These are phyloP conservation scores for Paramecium primaurelia DNA, from an alignment of 73 alveolate genomes.

Conservation along the genomic window DNA sequence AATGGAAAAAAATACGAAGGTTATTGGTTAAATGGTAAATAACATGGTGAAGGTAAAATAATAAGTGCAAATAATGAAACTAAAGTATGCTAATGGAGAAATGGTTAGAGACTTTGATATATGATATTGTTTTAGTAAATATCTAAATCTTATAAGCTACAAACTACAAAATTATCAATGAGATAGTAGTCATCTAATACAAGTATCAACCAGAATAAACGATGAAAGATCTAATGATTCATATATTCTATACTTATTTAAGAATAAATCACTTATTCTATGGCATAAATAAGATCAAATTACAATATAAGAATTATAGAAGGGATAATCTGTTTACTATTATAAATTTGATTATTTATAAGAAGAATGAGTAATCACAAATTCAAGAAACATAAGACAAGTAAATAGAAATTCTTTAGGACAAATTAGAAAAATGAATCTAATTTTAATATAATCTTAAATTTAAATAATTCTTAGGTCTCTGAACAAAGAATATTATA, in stretches of 20 bases:
- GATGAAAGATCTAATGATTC: not conserved
- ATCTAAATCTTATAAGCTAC: not conserved
- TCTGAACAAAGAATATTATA: too few species aligned
- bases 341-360: too few species aligned
- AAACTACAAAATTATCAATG: not conserved
- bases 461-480: too few species aligned
- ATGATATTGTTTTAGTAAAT: not conserved
- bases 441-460: too few species aligned
- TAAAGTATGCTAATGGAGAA: conserved; percentile 41
- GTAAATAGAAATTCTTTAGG: too few species aligned
- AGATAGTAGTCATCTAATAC: not conserved
- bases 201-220: not conserved
- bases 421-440: too few species aligned
- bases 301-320: not conserved
- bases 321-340: not conserved
- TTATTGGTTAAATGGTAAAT: conserved; percentile 13
- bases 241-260: not conserved
- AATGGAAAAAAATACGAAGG: conserved; percentile 39
- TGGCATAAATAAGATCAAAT: too few species aligned
- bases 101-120: conserved; percentile 7
- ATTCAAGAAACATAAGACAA: not conserved
- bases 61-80: conserved; percentile 46
- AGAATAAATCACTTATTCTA: not conserved
- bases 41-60: conserved; percentile 48
- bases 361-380: not conserved